Evolutionary conservation across 1,139 yeast species (phyloP), one percentile per base, ranked within the genome.

Genomic region (Hyphopichia fennica): DNA sequence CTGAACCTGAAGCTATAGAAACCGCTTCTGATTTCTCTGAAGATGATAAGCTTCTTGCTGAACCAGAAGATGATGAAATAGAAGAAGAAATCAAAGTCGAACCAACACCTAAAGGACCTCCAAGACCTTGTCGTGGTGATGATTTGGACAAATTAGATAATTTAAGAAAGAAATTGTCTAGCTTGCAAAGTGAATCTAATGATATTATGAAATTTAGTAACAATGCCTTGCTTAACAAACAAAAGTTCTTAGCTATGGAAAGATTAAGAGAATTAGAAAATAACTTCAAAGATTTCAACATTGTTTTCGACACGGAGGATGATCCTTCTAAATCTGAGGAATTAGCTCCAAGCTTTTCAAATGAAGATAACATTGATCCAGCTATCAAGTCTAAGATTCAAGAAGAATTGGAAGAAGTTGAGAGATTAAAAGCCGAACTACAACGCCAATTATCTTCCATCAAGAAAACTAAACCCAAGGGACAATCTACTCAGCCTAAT

Each of bases 151-250:
- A 71, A 41, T 58, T 86, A 39, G 78, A 77, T 42, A 65, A 65
- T n/a, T 65, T 86, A 39, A 70, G 87, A 47, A 73, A 75, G 47
- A 81, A 81, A 51, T 63, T 86, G 34, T 74, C 83, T 5, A 72
- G 75, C 9, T 65, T 86, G 35, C 93, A 86, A 58, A 74, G 74
- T 41, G 91, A 86, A 57, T 82, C 90, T 1, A 86, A 86, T 58
- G 88, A 82, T 50, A 81, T 86, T 37, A 71, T 86, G 65, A 86
- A 85, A 56, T 80, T 74, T 53, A 84, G 83, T 58, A 77, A 82
- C 46, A 76, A 76, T 48, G 82, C 86, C 39, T 61, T 79, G 60
- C 73, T 81, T 58, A 68, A 72, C 37, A 76, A 78, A 47, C 84
- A 82, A 53, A 84, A 79, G 53, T 59, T 67, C 39, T 70, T 79